phyloP scores from a whole-genome alignment of 2,329 filamentous ascomycete species.

The Metarhizium album region DNA sequence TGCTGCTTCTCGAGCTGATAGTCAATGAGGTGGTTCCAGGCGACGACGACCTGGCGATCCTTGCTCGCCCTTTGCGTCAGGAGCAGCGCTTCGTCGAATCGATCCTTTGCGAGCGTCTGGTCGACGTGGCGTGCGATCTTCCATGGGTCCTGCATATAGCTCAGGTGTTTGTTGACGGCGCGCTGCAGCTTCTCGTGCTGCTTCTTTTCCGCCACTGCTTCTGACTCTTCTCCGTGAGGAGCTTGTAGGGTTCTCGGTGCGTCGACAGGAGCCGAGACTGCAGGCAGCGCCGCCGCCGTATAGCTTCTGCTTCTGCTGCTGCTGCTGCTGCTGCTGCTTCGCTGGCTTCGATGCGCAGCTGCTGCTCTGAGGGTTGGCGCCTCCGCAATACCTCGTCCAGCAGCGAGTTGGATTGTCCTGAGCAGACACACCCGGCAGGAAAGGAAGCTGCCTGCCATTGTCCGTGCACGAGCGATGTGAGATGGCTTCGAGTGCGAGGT shows the following conservation, averaged over 20 bases:
- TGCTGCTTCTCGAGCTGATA: slow-evolving; percentile 53
- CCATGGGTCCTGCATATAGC: slow-evolving; percentile 57
- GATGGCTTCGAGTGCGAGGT: too few species aligned
- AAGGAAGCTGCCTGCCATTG: slow-evolving; percentile 19
- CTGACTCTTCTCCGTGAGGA: slow-evolving; percentile 7
- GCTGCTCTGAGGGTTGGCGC: not conserved
- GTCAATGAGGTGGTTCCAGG: slow-evolving; percentile 81
- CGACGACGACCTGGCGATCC: slow-evolving; percentile 53
- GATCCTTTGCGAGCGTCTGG: slow-evolving; percentile 44
- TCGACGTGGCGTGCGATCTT: slow-evolving; percentile 60
- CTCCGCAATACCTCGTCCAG: not conserved
- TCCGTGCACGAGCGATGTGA: not conserved
- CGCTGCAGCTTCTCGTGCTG: slow-evolving; percentile 21
- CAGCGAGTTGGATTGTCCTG: slow-evolving; percentile 13
- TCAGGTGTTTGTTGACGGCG: slow-evolving; percentile 43
- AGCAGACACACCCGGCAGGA: slow-evolving; percentile 17
- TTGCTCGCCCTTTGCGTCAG: slow-evolving; percentile 61
- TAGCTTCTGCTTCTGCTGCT: too few species aligned
- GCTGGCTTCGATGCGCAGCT: slow-evolving; percentile 5
- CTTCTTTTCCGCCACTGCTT: slow-evolving; percentile 9
- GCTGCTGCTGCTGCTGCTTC: too few species aligned
- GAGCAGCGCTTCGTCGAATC: slow-evolving; percentile 55
- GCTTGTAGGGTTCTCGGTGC: slow-evolving; percentile 13
- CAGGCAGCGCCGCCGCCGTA: slow-evolving; percentile 4
- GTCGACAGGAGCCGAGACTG: slow-evolving; percentile 10